Evolutionary conservation across 495 filamentous ascomycete genomes (phyloP).

Genomic region (Trichoderma parareesei): DNA sequence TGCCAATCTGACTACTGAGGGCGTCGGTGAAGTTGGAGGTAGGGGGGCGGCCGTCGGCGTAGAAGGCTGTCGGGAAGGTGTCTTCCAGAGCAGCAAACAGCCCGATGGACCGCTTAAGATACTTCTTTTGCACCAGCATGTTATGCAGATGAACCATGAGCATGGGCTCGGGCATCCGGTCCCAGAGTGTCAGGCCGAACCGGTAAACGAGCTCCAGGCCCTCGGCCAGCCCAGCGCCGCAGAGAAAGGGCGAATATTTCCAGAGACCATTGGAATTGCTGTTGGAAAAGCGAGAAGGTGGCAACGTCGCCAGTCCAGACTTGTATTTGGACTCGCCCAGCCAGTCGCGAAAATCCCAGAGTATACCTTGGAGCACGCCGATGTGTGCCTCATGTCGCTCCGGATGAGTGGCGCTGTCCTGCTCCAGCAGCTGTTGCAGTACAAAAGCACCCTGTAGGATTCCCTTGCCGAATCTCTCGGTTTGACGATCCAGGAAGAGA

Average conservation of each 20-base stretch:
- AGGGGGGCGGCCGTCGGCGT: slow-evolving; percentile 24
- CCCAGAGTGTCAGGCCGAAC: slow-evolving; percentile 26
- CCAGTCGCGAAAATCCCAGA: slow-evolving; percentile 30
- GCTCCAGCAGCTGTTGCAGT: not conserved
- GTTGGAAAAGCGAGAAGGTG: slow-evolving; percentile 35
- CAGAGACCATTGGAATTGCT: slow-evolving; percentile 39
- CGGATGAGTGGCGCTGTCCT: not conserved
- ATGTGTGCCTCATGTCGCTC: not conserved
- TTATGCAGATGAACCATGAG: slow-evolving; percentile 33
- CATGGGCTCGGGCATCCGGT: slow-evolving; percentile 20
- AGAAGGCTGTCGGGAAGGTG: slow-evolving; percentile 17
- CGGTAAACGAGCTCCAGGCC: slow-evolving; percentile 29
- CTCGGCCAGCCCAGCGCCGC: slow-evolving; percentile 36
- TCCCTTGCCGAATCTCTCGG: slow-evolving; percentile 19
- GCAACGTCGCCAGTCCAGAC: slow-evolving; percentile 25
- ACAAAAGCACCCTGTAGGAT: slow-evolving; percentile 7
- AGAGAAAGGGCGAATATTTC: slow-evolving; percentile 45
- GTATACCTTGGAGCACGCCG: slow-evolving; percentile 16
- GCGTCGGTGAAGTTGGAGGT: slow-evolving; percentile 20
- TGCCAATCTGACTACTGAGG: too few relatives aligned
- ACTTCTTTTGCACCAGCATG: slow-evolving; percentile 34
- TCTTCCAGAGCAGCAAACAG: slow-evolving; percentile 5
- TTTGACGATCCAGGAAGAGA: slow-evolving; percentile 32
- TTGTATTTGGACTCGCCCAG: slow-evolving; percentile 37
- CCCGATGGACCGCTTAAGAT: slow-evolving; percentile 23